A percentile compares a stretch with the other conserved stretches of the same genome.
These are phyloP conservation scores for Astrocystis sublimbata DNA, from an alignment of 495 filamentous ascomycete genomes.

Conservation along the genomic window DNA sequence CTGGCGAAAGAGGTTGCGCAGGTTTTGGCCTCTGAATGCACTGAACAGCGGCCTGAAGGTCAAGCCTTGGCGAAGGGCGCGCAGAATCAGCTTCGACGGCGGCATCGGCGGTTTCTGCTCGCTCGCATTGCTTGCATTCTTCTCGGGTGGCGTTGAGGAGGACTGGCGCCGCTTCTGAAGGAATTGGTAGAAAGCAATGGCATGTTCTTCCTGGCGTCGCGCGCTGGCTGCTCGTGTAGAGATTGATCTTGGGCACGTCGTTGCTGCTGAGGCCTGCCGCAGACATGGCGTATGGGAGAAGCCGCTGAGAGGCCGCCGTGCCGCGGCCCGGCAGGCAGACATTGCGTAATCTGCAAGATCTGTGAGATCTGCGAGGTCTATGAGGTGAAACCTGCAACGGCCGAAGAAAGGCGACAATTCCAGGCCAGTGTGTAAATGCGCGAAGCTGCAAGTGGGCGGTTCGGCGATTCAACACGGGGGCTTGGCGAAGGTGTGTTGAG, in stretches of 20 bases:
- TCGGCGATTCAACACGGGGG: not conserved
- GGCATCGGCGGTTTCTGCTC: conserved; percentile 26
- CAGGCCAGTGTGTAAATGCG: not conserved
- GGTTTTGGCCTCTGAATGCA: conserved; percentile 35
- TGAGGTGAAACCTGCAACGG: not conserved
- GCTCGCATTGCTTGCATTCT: conserved; percentile 22
- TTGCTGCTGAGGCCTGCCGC: conserved; percentile 16
- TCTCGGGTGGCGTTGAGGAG: conserved; percentile 13
- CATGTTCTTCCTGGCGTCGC: not conserved
- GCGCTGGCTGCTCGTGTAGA: conserved; percentile 3
- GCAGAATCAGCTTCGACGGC: conserved; percentile 29
- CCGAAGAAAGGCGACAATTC: not conserved
- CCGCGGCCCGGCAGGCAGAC: conserved; percentile 5
- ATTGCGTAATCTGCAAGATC: not conserved
- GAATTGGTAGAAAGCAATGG: conserved; percentile 4
- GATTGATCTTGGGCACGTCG: not conserved
- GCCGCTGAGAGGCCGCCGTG: conserved; percentile 14
- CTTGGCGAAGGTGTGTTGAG: not conserved
- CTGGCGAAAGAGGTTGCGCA: conserved; percentile 36
- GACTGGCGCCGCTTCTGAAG: conserved; percentile 30
- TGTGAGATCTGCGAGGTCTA: not conserved
- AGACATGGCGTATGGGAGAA: conserved; percentile 21
- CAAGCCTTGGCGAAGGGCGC: conserved; percentile 35
- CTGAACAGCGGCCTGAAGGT: conserved; percentile 33
- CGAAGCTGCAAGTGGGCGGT: too few relatives aligned